Base-by-base conservation (phyloP, 768 basidiomycete species). In the Rhodotorula toruloides region DNA sequence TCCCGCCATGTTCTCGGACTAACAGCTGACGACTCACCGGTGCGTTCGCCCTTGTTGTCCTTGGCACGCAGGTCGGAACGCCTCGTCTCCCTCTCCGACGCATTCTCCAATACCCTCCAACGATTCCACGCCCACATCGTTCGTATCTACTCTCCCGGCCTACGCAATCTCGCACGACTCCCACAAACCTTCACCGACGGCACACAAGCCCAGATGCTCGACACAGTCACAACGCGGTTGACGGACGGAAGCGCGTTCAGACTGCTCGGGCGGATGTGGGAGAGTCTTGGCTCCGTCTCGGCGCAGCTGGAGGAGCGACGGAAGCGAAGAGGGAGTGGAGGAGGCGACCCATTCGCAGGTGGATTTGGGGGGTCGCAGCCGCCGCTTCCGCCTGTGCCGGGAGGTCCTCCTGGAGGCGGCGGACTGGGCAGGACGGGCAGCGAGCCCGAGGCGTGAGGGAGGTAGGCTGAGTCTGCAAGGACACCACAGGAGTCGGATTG, bases 51-150 rank as follows among this genome's bases (percentile, higher is more conserved):
- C 2, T 2, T 19, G 14, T 6, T 0, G 9, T 32, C 10, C 1
- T 16, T 49, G 22, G 2, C 48, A 11, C 21, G 9, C 46, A 71
- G 70, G 16, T 64, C 59, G 40, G 70, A 71, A 40, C 34, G 29
- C 9, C 65, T 71, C 42, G 62, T 61, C 19, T 64, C 67, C 7
- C 57, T 72, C 47, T 68, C 67, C 2, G 8, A 37, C 14, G 47
- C 58, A 40, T 72, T 63, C 60, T 68, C 67, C 10, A 53, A 47
- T 31, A 27, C 63, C 14, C 57, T 72, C 2, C 66, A 56, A 14
- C 71, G 71, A 8, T 27, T 72, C 16, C 71, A 72, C 58, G n/a
- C 54, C 12, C 71, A 72, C 61, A 9, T 68, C 57, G 46, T 72
- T 27, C 63, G 71, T 13, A 72, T 72, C 67, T 72, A 72, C 63